Base-by-base conservation (phyloP, 495 filamentous ascomycete species). In the Pyrenula aspistea region DNA sequence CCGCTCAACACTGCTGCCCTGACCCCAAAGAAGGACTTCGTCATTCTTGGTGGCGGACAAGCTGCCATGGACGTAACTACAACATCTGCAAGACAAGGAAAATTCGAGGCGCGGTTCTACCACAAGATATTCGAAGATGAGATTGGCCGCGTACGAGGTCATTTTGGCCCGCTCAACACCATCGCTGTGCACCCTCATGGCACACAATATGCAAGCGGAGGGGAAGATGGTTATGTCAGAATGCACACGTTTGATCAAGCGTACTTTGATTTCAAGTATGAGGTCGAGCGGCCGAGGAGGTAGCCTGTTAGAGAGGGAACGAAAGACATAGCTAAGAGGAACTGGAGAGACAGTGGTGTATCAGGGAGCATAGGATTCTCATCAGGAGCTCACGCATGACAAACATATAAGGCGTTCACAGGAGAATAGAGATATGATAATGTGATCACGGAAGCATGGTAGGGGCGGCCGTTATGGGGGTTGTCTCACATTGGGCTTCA, bases 51-150 rank as follows among this genome's bases (percentile, higher is more conserved):
- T 59, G 93, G 93, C 77, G 93, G 93, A 58, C 93, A 98, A 73
- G 93, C 92, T 56, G 93, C 93, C 63, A 96, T 96, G 89, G 93
- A 96, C 71, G 93, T 98, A 69, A 98, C 93, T n/a, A 94, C 88
- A 19, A 98, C 93, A 48, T 85, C 84, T 24, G 83, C 88, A 11
- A 81, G 93, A 53, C 93, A 97, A 73, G 93, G 93, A 71, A 96
- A 96, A 73, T 98, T 98, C 78, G 93, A 98, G 71, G 94, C 93
- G 22, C 82, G 93, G 54, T 96, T 98, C 79, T 98, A 95, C 78
- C 93, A 98, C 82, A 95, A 92, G 77, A 83, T 98, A 64, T 96
- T 98, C 70, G 90, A 95, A 73, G 92, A 96, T 68, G 93, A 98
- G 78, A 94, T 96, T 68, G 94, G 93, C 60, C 83, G 93, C 71